Base-by-base conservation (phyloP, 176 grass and related monocot genomes). In the Cenchrus purpureus region DNA sequence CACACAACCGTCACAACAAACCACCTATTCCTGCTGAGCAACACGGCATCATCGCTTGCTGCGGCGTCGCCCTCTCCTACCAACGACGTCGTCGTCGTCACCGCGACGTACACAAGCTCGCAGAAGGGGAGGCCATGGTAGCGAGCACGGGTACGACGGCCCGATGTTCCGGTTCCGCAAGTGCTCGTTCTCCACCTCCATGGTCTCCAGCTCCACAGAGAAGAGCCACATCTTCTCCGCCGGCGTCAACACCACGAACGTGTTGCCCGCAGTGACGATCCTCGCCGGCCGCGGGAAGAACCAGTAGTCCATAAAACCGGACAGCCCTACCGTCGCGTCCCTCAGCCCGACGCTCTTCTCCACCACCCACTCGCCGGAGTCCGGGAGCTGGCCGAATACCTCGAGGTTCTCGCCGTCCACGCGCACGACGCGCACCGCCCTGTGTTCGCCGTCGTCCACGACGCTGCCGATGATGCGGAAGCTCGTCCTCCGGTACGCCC, bases 171-270 rank as follows among this genome's bases (percentile, higher is more conserved):
- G 7, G 31, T 76, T 76, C 15, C 45, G 65, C 45, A 20, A 44
- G 45, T 66, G 77, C 8, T 50, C 61, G 15, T 14, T 22, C 61
- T 79, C 77, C 44, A 32, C n/a, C 14, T 51, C 13, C 77, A 79
- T 79, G 61, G 77, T 79, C 22, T 79, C 61, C 4, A 66, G 61
- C 7, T 79, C 25, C 1, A 79, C 77, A 13, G 77, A 79, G 60
- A 79, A 51, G 8, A 79, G 61, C 77, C 77, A 52, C 12, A 22
- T 51, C 15, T 49, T 14, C 12, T 79, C 77, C 6, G 13, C 44
- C 7, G 45, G 60, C 59, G 45, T 65, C 12, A 79, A 8, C 77
- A 50, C 44, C 14, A 79, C 77, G 77, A 65, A 79, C 43, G n/a
- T 61, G 14, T 79, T 10, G 3, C 77, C 60, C 1, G 60, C 45